Evolutionary conservation across 2,329 filamentous ascomycete genomes (phyloP).

Genomic region (Stagonosporopsis cucurbitacearum): DNA sequence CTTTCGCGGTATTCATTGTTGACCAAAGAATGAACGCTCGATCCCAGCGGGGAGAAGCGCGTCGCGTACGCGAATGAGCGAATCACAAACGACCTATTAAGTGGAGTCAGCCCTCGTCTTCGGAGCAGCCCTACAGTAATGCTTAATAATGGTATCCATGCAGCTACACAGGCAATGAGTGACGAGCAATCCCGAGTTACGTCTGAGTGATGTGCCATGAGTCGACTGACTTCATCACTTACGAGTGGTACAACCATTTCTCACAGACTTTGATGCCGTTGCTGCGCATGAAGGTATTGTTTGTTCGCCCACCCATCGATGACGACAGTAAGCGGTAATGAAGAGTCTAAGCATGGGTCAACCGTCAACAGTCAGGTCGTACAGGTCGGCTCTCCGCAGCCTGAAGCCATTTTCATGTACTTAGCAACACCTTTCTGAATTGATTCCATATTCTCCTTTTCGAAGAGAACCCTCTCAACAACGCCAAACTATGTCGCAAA

Average conservation of each 20-base stretch:
- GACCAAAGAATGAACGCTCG: background rate
- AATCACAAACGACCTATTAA: slow-evolving; percentile 3
- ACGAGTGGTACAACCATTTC: background rate
- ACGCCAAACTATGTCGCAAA: slow-evolving; percentile 7
- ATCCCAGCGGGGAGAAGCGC: background rate
- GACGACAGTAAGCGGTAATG: slow-evolving; percentile 19
- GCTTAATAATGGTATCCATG: background rate
- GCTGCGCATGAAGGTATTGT: background rate
- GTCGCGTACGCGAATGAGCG: slow-evolving; percentile 3
- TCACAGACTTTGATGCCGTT: background rate
- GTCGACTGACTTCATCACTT: background rate
- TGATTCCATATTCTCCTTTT: background rate
- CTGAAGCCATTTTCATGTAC: background rate
- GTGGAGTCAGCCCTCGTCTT: background rate
- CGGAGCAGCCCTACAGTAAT: slow-evolving; percentile 9
- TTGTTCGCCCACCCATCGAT: slow-evolving; percentile 12
- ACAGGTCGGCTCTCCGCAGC: slow-evolving; percentile 17
- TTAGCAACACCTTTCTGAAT: background rate
- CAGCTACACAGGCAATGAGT: background rate
- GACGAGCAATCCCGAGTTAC: background rate
- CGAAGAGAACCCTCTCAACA: background rate
- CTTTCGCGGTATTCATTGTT: slow-evolving; percentile 27
- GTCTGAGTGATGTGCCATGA: background rate
- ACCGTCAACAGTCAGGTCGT: background rate
- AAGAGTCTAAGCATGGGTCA: slow-evolving; percentile 2